phyloP scores from a whole-genome alignment of 257 asterid genomes.

The Solanum sejunctum region DNA sequence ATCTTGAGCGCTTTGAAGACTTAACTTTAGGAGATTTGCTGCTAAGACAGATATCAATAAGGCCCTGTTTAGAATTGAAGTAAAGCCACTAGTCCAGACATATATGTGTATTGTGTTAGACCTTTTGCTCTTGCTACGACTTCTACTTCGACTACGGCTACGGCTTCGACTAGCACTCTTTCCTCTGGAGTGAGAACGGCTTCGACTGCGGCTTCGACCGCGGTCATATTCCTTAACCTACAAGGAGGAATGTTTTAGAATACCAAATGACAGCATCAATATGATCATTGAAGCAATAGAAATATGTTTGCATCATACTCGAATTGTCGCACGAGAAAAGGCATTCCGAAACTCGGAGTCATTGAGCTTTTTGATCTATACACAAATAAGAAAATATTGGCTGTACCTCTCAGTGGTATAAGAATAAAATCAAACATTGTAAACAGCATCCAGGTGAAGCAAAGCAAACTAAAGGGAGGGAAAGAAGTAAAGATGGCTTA shows the following conservation, averaged over 20 bases:
- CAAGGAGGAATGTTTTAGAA: background rate
- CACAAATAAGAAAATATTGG: background rate
- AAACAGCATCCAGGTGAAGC: background rate
- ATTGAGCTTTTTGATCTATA: conserved; percentile 86
- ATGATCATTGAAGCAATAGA: background rate
- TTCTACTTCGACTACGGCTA: conserved; percentile 61
- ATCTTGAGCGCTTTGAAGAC: conserved; percentile 62
- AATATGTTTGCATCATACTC: conserved; percentile 26
- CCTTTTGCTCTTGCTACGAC: conserved; percentile 91
- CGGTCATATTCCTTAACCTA: conserved; percentile 87
- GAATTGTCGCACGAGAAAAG: conserved; percentile 64
- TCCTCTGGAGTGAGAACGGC: conserved; percentile 63
- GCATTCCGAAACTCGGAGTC: conserved; percentile 93
- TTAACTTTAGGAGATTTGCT: conserved; percentile 91
- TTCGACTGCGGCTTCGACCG: conserved; percentile 59
- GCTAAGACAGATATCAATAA: conserved; percentile 15
- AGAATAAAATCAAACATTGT: background rate
- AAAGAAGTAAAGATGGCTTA: conserved; percentile 15
- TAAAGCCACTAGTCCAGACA: background rate
- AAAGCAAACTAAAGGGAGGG: background rate
- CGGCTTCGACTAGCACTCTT: conserved; percentile 54
- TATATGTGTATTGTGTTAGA: background rate
- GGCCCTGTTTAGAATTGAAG: background rate
- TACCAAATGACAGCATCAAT: background rate
- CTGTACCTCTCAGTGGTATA: background rate